These are phyloP conservation scores for Arthrobotrys entomopaga DNA, from an alignment of 2,329 filamentous ascomycete genomes.

Conservation along the genomic window DNA sequence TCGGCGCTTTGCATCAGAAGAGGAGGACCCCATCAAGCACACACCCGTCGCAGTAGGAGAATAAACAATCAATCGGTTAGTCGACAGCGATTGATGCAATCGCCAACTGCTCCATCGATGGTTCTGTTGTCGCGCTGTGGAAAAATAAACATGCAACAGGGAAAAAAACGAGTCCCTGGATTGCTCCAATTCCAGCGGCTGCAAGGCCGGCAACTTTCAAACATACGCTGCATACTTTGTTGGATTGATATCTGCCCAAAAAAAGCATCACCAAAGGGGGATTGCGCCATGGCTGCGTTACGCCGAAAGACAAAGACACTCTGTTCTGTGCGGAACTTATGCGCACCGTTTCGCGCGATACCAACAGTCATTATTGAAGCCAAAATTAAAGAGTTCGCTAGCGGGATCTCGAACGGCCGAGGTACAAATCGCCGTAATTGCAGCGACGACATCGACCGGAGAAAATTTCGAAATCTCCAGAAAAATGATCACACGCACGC, in stretches of 20 bases:
- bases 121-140: constrained; percentile 3
- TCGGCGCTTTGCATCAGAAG: constrained; percentile 24
- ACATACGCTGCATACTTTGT: too few species aligned
- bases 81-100: constrained; percentile 40
- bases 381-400: not conserved
- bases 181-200: constrained; percentile 49
- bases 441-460: constrained; percentile 42
- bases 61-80: constrained; percentile 17
- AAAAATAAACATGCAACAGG: constrained; percentile 31
- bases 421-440: constrained; percentile 41
- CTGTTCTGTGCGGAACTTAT: constrained; percentile 6
- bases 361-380: not conserved
- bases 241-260: not conserved
- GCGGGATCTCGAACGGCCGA: constrained; percentile 38
- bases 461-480: constrained; percentile 18
- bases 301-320: constrained; percentile 20
- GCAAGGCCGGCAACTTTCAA: not conserved
- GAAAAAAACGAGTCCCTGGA: constrained; percentile 41
- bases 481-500: constrained; percentile 36
- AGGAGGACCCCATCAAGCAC: too few species aligned
- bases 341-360: constrained; percentile 3
- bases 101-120: constrained; percentile 3
- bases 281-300: constrained; percentile 55
- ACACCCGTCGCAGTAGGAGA: constrained; percentile 2
- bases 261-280: constrained; percentile 4